Base-by-base conservation (phyloP, 2,329 filamentous ascomycete genomes). In the Phaeosphaeriaceae sp. region DNA sequence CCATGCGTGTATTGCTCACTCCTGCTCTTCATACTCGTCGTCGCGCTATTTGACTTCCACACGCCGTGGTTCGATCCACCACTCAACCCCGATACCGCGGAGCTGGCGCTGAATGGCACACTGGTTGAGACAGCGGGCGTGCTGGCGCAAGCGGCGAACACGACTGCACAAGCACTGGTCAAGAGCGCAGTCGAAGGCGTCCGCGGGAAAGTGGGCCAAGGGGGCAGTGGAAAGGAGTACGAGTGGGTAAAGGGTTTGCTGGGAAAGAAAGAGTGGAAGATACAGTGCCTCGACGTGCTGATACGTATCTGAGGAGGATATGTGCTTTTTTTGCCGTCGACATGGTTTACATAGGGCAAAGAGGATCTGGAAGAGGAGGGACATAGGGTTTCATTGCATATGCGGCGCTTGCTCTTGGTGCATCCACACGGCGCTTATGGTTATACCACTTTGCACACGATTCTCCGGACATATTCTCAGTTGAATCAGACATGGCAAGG, bases 1-100 rank as follows among this genome's bases (percentile, higher is more conserved):
- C 95, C 95, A 54, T 99, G 95, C 83, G 90, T 97, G 70, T 99
- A 99, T 85, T 99, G 95, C 86, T 97, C 93, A 61, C 89, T 97
- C 62, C 90, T 99, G 54, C 92, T 99, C 50, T 86, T 97, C 66
- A 93, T 98, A 70, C 92, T 99, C 69, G 97, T 97, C 83, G 86
- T 94, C 67, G 96, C 93, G 77, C 95, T 98, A 82, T 95, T 98
- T 83, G 94, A 98, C 82, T 91, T 97, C 72, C 86, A 84, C 67
- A 91, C 89, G 71, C 93, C 96, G 81, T 98, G 94, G 94, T 98
- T 98, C 79, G 89, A 94, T 68, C 90, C 94, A n/a, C 86, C 92
- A 64, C 67, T 79, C 40, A 46, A 71, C 28, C 54, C 54, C 17
- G 69, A 76, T 21, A 77, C 77, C 24, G 67, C 72, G 15, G 69